phyloP scores from a whole-genome alignment of 2,329 filamentous ascomycete species.

The Drechslera avenae region DNA sequence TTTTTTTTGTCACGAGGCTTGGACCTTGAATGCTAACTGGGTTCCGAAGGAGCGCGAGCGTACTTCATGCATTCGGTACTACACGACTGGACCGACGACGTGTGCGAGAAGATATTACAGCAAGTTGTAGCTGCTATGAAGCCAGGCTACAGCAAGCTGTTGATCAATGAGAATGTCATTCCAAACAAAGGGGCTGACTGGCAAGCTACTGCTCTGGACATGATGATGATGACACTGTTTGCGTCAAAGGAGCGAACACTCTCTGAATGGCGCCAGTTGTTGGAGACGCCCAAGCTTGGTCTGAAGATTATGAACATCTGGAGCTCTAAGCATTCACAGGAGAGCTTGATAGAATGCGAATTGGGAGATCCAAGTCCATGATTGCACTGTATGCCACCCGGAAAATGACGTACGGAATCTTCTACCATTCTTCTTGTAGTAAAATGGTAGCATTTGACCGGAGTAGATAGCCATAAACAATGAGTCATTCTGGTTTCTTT shows the following conservation, averaged over 20 bases:
- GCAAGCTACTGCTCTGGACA: slow-evolving; percentile 17
- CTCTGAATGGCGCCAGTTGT: slow-evolving; percentile 12
- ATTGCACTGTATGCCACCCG: no score
- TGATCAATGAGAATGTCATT: slow-evolving; percentile 23
- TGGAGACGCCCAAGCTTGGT: slow-evolving; percentile 10
- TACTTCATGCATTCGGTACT: slow-evolving; percentile 30
- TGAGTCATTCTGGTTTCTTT: no score
- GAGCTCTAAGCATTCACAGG: slow-evolving; percentile 18
- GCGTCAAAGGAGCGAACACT: slow-evolving; percentile 16
- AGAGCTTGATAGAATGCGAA: slow-evolving; percentile 25
- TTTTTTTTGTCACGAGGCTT: no score
- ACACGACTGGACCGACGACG: slow-evolving; percentile 31
- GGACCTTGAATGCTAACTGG: no score
- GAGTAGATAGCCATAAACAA: no score
- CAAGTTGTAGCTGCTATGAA: slow-evolving; percentile 21
- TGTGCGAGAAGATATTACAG: slow-evolving; percentile 21
- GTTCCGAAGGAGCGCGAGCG: slow-evolving; percentile 43
- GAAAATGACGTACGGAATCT: no score
- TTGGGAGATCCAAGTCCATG: no score
- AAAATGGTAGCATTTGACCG: no score
- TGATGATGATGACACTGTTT: slow-evolving; percentile 23
- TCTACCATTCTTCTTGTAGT: no score
- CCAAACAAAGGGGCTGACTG: slow-evolving; percentile 13
- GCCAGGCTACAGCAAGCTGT: slow-evolving; percentile 20
- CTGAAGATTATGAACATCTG: slow-evolving; percentile 12